Conservation (phyloP, 1,284 basidiomycete species). For the Ceratobasidium sp. region DNA sequence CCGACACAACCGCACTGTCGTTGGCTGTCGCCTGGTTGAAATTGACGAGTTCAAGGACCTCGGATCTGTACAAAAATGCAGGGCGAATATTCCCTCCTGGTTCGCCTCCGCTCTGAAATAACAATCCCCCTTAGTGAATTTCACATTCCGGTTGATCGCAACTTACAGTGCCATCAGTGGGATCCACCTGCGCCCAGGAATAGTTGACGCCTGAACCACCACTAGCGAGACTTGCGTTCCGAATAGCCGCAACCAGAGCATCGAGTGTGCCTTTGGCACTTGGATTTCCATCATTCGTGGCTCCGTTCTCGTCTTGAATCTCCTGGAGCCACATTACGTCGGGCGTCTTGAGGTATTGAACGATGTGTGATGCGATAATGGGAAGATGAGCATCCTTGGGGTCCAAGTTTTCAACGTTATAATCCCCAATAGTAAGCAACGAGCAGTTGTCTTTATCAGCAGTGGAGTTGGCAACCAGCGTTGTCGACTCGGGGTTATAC, state of each 20-base stretch:
- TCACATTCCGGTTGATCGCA: neutral
- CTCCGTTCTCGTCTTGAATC: constrained; percentile 68
- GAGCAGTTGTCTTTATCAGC: constrained; percentile 51
- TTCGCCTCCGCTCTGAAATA: constrained; percentile 66
- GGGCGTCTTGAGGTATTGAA: constrained; percentile 58
- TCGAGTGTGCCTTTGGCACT: constrained; percentile 62
- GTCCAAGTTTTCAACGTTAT: constrained; percentile 68
- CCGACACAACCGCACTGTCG: constrained; percentile 53
- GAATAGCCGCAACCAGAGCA: constrained; percentile 60
- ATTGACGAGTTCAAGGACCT: constrained; percentile 59
- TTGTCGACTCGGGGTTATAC: constrained; percentile 52
- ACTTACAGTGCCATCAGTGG: constrained; percentile 25
- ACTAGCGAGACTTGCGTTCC: constrained; percentile 48
- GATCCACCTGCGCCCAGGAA: constrained; percentile 51
- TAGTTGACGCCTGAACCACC: constrained; percentile 54
- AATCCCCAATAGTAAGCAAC: constrained; percentile 63
- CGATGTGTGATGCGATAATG: constrained; percentile 63
- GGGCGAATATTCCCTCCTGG: constrained; percentile 70
- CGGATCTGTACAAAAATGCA: constrained; percentile 62
- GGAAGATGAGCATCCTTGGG: constrained; percentile 59
- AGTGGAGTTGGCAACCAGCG: constrained; percentile 47
- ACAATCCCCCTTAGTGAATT: constrained; percentile 47
- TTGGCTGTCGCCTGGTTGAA: constrained; percentile 58
- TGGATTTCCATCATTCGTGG: constrained; percentile 62
- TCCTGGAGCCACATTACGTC: constrained; percentile 71